Percentiles rank a stretch among this genome's conserved stretches.
These are phyloP conservation scores for Cystobasidium pallidum DNA, from an alignment of 1,284 basidiomycete genomes.

Conservation along the genomic window DNA sequence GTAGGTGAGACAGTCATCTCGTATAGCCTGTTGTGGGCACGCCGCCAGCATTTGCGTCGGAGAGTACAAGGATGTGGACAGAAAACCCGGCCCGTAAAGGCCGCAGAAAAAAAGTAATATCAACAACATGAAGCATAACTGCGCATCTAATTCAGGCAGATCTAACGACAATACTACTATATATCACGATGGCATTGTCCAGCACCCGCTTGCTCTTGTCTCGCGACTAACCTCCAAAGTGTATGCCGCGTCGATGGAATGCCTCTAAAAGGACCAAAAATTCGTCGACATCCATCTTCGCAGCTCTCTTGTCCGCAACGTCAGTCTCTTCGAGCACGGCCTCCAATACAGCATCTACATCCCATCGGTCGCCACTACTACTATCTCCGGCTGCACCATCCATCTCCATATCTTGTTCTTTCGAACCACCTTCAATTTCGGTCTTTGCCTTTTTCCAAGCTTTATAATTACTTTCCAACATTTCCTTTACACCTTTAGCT, in stretches of 20 bases:
- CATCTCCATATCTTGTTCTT: slow-evolving; percentile 14
- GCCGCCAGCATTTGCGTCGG: too few species aligned
- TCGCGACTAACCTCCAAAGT: slow-evolving; percentile 60
- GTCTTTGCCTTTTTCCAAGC: slow-evolving; percentile 76
- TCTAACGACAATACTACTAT: too few species aligned
- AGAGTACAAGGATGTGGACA: too few species aligned
- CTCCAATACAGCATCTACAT: slow-evolving; percentile 76
- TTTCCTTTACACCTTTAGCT: slow-evolving; percentile 90
- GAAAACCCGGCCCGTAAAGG: too few species aligned
- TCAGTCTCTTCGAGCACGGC: slow-evolving; percentile 71
- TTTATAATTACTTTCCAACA: slow-evolving; percentile 91
- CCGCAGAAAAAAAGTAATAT: too few species aligned
- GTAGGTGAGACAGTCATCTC: too few species aligned
- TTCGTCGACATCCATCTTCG: slow-evolving; percentile 84
- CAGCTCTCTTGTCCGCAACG: slow-evolving; percentile 70
- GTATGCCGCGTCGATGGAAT: slow-evolving; percentile 80
- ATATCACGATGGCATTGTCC: too few species aligned
- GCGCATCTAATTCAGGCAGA: too few species aligned
- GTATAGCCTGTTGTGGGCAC: too few species aligned
- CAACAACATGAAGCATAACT: too few species aligned
- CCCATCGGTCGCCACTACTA: slow-evolving; percentile 66
- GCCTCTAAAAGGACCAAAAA: slow-evolving; percentile 74
- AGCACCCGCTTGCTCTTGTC: background rate
- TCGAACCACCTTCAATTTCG: background rate
- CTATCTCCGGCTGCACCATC: background rate